Evolutionary conservation across 345 rosid genomes (phyloP).

Genomic region (Arabis hirsuta): DNA sequence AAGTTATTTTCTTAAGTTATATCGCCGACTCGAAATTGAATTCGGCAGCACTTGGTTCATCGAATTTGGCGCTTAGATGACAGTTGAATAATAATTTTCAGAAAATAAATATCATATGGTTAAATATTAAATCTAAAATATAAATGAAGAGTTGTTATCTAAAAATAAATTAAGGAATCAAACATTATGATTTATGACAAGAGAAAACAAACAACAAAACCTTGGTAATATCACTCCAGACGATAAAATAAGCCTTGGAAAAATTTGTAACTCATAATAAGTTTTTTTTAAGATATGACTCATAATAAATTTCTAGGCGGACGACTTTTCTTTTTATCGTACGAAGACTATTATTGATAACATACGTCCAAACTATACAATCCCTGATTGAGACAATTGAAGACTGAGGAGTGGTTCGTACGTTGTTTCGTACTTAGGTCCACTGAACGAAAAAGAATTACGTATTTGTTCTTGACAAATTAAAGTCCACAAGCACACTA

Average conservation of each 20-base stretch:
- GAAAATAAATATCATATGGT: background rate
- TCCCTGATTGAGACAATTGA: constrained; percentile 11
- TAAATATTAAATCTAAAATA: background rate
- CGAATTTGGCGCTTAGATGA: background rate
- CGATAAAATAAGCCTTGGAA: too few species aligned
- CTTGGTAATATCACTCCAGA: background rate
- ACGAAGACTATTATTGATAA: background rate
- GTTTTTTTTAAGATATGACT: background rate
- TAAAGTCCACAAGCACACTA: too few species aligned
- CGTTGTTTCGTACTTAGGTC: background rate
- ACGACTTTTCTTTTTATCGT: background rate
- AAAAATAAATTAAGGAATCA: background rate
- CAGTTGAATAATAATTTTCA: background rate
- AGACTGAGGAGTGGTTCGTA: background rate
- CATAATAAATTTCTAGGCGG: background rate
- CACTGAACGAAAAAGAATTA: background rate
- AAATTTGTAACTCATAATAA: too few species aligned
- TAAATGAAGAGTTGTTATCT: background rate
- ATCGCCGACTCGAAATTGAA: constrained; percentile 2
- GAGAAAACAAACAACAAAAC: constrained; percentile 4
- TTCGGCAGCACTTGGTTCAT: background rate
- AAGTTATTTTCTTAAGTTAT: background rate
- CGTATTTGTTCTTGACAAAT: background rate
- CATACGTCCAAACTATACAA: background rate
- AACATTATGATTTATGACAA: background rate